phyloP scores from a whole-genome alignment of 345 rosid species.

The Salix suchowensis region DNA sequence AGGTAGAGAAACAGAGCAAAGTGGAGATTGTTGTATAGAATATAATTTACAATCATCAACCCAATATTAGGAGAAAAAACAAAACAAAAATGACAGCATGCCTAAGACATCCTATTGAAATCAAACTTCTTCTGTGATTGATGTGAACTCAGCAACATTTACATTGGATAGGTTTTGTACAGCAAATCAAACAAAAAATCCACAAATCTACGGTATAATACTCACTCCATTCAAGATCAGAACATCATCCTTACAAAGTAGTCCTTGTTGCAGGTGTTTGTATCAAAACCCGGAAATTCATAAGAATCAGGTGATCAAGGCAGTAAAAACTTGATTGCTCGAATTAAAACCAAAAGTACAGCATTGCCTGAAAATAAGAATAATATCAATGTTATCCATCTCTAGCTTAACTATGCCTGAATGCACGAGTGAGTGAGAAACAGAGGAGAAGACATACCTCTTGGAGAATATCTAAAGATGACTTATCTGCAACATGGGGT shows the following conservation, averaged over 20 bases:
- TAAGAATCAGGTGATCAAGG: background rate
- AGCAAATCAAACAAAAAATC: background rate
- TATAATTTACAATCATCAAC: background rate
- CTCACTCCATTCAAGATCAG: background rate
- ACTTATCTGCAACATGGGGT: constrained; percentile 23
- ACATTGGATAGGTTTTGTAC: background rate
- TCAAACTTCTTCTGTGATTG: background rate
- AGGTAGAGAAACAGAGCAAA: background rate
- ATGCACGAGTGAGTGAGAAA: background rate
- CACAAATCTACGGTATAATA: background rate
- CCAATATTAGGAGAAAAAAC: background rate
- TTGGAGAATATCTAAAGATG: constrained; percentile 20
- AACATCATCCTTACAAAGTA: background rate
- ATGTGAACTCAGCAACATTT: background rate
- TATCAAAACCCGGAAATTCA: background rate
- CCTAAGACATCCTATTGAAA: background rate
- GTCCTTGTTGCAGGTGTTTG: background rate
- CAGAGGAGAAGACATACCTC: constrained; percentile 40
- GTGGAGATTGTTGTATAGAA: background rate
- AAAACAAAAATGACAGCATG: background rate
- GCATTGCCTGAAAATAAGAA: constrained; percentile 62
- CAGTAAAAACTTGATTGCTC: background rate
- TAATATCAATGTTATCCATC: background rate
- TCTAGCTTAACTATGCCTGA: background rate
- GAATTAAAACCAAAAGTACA: constrained; percentile 69